Base-by-base conservation (phyloP, 345 rosid genomes). In the Syzygium aromaticum region DNA sequence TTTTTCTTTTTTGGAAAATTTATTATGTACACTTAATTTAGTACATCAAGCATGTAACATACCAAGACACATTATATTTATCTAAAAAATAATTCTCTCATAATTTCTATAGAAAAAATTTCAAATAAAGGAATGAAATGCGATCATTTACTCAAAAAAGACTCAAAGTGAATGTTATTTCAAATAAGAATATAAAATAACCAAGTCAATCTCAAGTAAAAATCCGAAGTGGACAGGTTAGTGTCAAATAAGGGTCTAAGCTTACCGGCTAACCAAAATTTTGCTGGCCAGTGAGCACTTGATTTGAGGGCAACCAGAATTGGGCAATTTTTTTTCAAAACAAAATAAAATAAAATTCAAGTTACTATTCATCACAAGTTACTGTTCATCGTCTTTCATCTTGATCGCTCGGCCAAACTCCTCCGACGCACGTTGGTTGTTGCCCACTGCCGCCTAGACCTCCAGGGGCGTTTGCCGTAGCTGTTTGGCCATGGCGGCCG, bases 231-330 rank as follows among this genome's bases (percentile, higher is more conserved):
- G 4, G 4, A 38, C 4, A 9, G 23, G 23, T 56, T 56, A 56
- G 13, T 56, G 2, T 57, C 7, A 57, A 57, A 25, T 57, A 57
- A 57, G 27, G 3, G 0, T 25, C 15, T 57, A 25, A 57, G 1
- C 28, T 57, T 25, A 13, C 6, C 28, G 0, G 11, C 25, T 2
- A 6, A 57, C 27, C 27, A 57, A 57, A 57, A 57, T 4, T 57
- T 57, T 9, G 4, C 0, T 25, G 25, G 28, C 63, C 28, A 0
- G 15, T 0, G 14, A 57, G 63, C 14, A 25, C 63, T 0, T 57
- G 28, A 57, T 57, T 57, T 57, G 14, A 12, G 28, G 27, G 27
- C 14, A 4, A 57, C 11, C 1, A 14, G 7, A 57, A 25, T 2
- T 23, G 15, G 14, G 63, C 28, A 23, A 25, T 57, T 57, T 57